Evolutionary conservation across 2,329 filamentous ascomycete genomes (phyloP), one percentile per base, ranked within the genome.

Genomic region (Aureobasidium musti): DNA sequence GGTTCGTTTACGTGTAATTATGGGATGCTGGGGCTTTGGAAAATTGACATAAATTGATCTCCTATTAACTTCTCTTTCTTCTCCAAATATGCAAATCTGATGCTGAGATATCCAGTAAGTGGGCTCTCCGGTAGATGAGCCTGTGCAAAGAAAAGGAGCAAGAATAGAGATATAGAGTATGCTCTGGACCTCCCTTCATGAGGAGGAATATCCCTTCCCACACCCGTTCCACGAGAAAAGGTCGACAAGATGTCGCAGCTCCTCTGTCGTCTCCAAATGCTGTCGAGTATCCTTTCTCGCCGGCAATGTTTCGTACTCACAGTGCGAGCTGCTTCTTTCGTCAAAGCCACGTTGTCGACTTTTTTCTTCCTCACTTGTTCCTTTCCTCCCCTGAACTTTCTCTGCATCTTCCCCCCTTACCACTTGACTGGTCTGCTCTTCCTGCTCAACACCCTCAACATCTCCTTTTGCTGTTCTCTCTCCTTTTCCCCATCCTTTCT

Each of bases 1-100:
- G 43, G 21, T n/a, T n/a, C n/a, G 39, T 43, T 57, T 30, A 17
- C 17, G 4, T 60, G 57, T 61, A 61, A 61, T 61, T 61, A 61
- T 61, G 57, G 30, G n/a, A 30, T 19, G 14, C 6, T 30, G 47
- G 19, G 17, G 3, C 19, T 17, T 23, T 47, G 57, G 19, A 28
- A 11, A 59, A n/a, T 5, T 49, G 41, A 35, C 37, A 23, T 33
- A n/a, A 13, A n/a, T 52, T 45, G n/a, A 28, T 41, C n/a, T 28
- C n/a, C n/a, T 37, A 17, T 19, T 45, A 11, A 11, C 19, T 14
- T 21, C 26, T 14, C 33, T 8, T 53, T 53, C 17, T 3, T 6
- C n/a, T 7, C 23, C 11, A n/a, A 50, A 10, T 33, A 17, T 30
- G 8, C 3, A 7, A 8, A 30, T 17, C 2, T 30, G 47, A 50